A percentile compares a stretch with the other conserved stretches of the same genome.
Conservation (phyloP, 2,329 filamentous ascomycete species). For the Exophiala aquamarina region DNA sequence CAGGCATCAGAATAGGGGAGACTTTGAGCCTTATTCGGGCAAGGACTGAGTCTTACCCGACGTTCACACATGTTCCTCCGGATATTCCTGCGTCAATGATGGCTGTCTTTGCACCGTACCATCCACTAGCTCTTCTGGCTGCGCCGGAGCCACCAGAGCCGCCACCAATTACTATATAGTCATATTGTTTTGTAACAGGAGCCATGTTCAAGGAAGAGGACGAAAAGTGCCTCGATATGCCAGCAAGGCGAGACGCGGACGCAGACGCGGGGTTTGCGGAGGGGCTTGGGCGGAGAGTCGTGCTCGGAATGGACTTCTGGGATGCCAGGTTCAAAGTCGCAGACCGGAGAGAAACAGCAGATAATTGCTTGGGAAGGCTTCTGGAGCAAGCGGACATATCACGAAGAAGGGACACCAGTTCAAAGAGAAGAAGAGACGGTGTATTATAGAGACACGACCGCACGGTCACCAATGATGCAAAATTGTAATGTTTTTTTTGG, state of each 20-base stretch:
- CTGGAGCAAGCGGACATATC: constrained; percentile 24
- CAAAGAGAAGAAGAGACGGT: constrained; percentile 5
- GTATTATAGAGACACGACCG: too few species aligned
- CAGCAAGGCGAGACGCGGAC: constrained; percentile 36
- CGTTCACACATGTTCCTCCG: constrained; percentile 54
- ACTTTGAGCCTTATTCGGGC: constrained; percentile 2
- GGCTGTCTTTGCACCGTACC: constrained; percentile 52
- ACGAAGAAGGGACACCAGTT: constrained; percentile 9
- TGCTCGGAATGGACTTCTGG: constrained; percentile 1
- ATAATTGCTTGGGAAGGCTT: constrained; percentile 12
- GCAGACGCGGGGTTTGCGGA: constrained; percentile 15
- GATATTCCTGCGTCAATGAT: constrained; percentile 51
- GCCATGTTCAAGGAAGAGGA: constrained; percentile 41
- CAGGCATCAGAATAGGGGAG: constrained; percentile 7
- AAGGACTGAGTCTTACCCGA: constrained; percentile 46
- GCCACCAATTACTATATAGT: constrained; percentile 57
- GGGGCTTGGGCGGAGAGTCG: constrained; percentile 1
- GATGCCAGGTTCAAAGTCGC: constrained; percentile 14
- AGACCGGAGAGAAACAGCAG: constrained; percentile 6
- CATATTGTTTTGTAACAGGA: constrained; percentile 49
- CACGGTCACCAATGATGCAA: too few species aligned
- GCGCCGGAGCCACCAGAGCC: constrained; percentile 54
- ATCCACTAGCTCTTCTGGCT: constrained; percentile 50
- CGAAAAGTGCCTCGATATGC: constrained; percentile 43
- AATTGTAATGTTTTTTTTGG: too few species aligned